These are phyloP conservation scores for Neoboletus brunneissimus DNA, from an alignment of 768 basidiomycete species.

Conservation along the genomic window DNA sequence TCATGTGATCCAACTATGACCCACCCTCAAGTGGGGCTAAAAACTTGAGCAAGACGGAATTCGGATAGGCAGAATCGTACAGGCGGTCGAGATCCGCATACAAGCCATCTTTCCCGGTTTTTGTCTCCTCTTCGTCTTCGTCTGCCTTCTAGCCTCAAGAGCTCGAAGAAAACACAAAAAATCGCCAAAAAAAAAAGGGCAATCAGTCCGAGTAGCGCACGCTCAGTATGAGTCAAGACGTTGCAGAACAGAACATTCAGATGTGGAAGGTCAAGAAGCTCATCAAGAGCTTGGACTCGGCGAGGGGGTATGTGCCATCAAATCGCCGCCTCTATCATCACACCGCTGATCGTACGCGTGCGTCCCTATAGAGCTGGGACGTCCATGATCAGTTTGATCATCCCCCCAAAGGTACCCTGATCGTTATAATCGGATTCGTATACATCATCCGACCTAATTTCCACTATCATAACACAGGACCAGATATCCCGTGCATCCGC, in stretches of 20 bases:
- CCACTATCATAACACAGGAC: constrained; percentile 46
- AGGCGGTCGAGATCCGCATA: constrained; percentile 2
- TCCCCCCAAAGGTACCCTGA: constrained; percentile 79
- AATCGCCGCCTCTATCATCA: neutral
- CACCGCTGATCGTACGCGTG: constrained; percentile 23
- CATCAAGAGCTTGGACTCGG: constrained; percentile 94
- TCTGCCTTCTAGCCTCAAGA: constrained; percentile 26
- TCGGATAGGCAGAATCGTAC: constrained; percentile 5
- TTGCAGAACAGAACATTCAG: constrained; percentile 93
- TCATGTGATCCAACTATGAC: constrained; percentile 14
- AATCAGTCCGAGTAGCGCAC: constrained; percentile 9
- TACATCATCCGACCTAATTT: neutral
- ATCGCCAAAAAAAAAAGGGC: constrained; percentile 9
- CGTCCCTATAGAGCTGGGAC: constrained; percentile 72
- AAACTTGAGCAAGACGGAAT: constrained; percentile 5
- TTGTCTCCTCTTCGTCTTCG: constrained; percentile 10
- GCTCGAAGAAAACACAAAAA: constrained; percentile 6
- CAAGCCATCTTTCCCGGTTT: neutral
- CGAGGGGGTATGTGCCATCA: constrained; percentile 41
- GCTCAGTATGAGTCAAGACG: constrained; percentile 76
- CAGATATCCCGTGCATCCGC: constrained; percentile 93
- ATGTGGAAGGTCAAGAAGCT: constrained; percentile 99
- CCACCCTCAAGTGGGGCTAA: constrained; percentile 23
- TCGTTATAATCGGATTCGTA: constrained; percentile 9
- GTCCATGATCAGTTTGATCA: constrained; percentile 97